These are phyloP conservation scores for Cercospora berteroae DNA, from an alignment of 2,329 filamentous ascomycete genomes.

Conservation along the genomic window DNA sequence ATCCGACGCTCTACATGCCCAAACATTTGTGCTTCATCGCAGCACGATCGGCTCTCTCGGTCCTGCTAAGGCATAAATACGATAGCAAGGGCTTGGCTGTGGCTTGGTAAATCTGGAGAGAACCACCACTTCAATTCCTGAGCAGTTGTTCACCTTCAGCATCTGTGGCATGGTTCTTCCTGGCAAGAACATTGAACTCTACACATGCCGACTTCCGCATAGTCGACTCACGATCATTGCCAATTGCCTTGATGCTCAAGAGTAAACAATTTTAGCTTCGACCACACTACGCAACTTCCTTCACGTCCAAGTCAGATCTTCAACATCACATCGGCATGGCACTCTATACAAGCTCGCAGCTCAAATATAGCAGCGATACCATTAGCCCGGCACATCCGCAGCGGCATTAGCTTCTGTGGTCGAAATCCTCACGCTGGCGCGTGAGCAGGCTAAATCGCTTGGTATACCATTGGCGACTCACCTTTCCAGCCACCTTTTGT, in stretches of 20 bases:
- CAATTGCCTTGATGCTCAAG: neutral
- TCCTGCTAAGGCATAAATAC: neutral
- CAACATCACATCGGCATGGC: conserved; percentile 3
- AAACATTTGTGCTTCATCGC: neutral
- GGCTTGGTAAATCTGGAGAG: neutral
- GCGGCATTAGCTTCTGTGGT: neutral
- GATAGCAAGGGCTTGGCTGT: neutral
- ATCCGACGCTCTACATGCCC: neutral
- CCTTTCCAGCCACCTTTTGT: conserved; percentile 2
- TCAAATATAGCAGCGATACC: neutral
- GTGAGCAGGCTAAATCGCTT: conserved; percentile 1
- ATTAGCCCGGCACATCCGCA: neutral
- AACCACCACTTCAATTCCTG: neutral
- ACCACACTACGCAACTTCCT: neutral
- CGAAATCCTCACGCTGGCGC: neutral
- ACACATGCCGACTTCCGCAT: neutral
- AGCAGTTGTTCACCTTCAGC: neutral
- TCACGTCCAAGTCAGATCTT: conserved; percentile 5
- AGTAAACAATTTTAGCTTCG: neutral
- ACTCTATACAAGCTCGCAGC: conserved; percentile 8
- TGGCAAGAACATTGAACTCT: neutral
- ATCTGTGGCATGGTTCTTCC: neutral
- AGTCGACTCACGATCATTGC: neutral
- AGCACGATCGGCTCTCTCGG: neutral
- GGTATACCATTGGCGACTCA: conserved; percentile 3